These are phyloP conservation scores for Pyracantha coccinea DNA, from an alignment of 331 rosid species.

Conservation along the genomic window DNA sequence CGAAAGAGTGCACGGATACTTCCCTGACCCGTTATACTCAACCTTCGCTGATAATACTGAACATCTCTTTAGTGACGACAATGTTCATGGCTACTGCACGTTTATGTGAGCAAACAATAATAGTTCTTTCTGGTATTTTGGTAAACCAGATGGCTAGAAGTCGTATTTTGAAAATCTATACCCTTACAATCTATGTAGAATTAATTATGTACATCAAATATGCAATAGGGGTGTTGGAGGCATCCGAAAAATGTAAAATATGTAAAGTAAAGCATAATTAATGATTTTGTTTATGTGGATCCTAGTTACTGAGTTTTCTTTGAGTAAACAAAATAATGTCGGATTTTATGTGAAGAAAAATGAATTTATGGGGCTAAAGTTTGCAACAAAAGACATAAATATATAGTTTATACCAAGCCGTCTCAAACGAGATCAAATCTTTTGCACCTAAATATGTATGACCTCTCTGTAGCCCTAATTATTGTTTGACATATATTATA, in stretches of 20 bases:
- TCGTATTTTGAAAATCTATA: neutral
- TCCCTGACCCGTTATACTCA: slow-evolving; percentile 47
- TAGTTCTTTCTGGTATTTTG: slow-evolving; percentile 2
- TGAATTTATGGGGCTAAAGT: no score
- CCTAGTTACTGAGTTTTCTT: rapidly evolving
- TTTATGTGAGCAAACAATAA: neutral
- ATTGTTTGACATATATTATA: neutral
- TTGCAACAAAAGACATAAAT: no score
- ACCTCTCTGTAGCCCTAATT: rapidly evolving
- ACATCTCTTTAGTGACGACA: slow-evolving; percentile 67
- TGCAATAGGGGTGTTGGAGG: no score
- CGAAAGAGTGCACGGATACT: slow-evolving; percentile 49
- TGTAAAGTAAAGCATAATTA: no score
- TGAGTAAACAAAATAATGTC: no score
- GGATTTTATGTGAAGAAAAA: no score
- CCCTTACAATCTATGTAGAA: no score
- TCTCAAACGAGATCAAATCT: no score
- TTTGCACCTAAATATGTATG: neutral
- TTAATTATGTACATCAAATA: no score
- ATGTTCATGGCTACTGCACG: slow-evolving; percentile 22
- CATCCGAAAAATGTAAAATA: no score
- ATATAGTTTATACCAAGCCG: no score
- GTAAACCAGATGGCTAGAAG: slow-evolving; percentile 17
- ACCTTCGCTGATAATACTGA: slow-evolving; percentile 49
- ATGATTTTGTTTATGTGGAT: no score